Evolutionary conservation across 164 flowering plant genomes (phyloP).

Genomic region (Dillenia suffruticosa): DNA sequence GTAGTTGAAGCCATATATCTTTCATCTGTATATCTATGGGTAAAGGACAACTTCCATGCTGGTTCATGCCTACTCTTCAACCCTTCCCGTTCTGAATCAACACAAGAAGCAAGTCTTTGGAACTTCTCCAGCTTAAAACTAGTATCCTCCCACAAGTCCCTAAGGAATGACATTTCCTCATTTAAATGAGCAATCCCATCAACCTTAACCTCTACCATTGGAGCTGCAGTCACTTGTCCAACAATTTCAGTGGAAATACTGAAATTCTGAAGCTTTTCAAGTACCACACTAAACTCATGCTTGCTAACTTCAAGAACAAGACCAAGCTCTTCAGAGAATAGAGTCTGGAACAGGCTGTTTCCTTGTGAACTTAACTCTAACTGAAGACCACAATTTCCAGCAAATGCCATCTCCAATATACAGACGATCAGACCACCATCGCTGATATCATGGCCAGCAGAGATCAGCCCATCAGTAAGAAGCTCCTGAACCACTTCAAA

Average conservation of each 20-base stretch:
- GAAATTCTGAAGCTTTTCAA: conserved; percentile 29
- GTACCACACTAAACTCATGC: conserved; percentile 38
- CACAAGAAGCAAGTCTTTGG: conserved; percentile 80
- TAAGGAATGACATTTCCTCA: conserved; percentile 51
- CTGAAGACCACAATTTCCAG: conserved; percentile 79
- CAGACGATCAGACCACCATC: conserved; percentile 83
- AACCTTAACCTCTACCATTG: conserved; percentile 44
- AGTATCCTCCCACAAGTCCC: conserved; percentile 97
- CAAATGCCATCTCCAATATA: conserved; percentile 88
- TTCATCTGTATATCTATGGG: conserved; percentile 60
- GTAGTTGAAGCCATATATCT: conserved; percentile 38
- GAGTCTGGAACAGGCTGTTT: conserved; percentile 45
- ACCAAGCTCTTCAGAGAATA: conserved; percentile 94
- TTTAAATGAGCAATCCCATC: conserved; percentile 56
- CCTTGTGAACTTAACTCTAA: conserved; percentile 55
- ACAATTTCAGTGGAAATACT: conserved; percentile 56
- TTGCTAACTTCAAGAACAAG: conserved; percentile 75
- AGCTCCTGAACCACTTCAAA: conserved; percentile 72
- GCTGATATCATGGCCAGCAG: conserved; percentile 95
- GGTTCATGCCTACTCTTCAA: conserved; percentile 70
- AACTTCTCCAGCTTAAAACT: conserved; percentile 77
- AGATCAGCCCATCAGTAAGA: conserved; percentile 55
- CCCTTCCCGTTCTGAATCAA: conserved; percentile 66
- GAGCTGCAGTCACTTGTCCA: conserved; percentile 53
- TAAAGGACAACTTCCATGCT: conserved; percentile 68